Evolutionary conservation across 495 filamentous ascomycete genomes (phyloP), one percentile per base, ranked within the genome.

Genomic region (Penicillium paradoxum): DNA sequence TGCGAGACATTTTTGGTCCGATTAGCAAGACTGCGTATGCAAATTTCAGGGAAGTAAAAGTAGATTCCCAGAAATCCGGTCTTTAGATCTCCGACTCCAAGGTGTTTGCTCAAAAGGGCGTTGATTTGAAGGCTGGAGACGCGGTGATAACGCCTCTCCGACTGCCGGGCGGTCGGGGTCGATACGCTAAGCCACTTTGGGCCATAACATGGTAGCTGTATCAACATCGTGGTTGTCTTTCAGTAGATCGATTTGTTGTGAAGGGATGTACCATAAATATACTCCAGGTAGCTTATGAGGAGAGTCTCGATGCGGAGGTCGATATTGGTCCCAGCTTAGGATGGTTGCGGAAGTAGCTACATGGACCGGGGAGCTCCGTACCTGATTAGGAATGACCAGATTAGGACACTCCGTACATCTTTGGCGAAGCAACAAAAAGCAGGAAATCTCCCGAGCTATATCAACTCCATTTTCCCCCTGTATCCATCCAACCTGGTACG

Each of bases 1-100:
- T 75, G 45, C 74, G 71, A 19, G 74, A 77, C 74, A 77, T 77
- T 2, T 43, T 60, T 33, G 38, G 46, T 6, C 11, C 1, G 6
- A 13, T 27, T 37, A 5, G 4, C 14, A 13, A 13, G 13, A 9
- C 21, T 24, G 11, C 10, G 11, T 34, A 34, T n/a, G 24, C 1
- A 34, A 14, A n/a, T n/a, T n/a, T n/a, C n/a, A n/a, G 32, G 14
- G 14, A 6, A 4, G 13, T 2, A 27, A 27, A 43, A 10, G 11
- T 7, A 25, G 40, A 15, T 27, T 15, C n/a, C 13, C 29, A 48
- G 45, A 33, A 33, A 19, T 18, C 6, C 17, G 15, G 4, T 27
- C 17, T 10, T 14, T 21, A 14, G 25, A 44, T n/a, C 39, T 24
- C 41, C 41, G 17, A n/a, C n/a, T n/a, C n/a, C n/a, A n/a, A n/a